Percentiles rank a stretch among this genome's conserved stretches.
Evolutionary conservation across 2,329 filamentous ascomycete genomes (phyloP).

Genomic region (Meredithiella fracta): DNA sequence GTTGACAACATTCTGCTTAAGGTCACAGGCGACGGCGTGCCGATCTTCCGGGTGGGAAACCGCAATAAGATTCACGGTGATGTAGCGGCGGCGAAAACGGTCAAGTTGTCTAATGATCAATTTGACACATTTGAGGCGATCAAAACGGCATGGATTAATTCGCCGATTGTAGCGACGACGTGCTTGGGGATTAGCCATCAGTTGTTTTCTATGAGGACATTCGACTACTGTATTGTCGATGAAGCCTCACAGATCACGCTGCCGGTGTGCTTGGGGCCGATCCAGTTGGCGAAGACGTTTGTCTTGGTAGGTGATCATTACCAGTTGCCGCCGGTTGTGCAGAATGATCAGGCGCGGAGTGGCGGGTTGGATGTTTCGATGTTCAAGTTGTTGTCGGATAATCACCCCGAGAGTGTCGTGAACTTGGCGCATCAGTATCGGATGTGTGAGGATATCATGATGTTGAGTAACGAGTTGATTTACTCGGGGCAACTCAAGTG

Average conservation of each 20-base stretch:
- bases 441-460: conserved; percentile 97
- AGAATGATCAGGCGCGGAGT: conserved; percentile 71
- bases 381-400: conserved; percentile 84
- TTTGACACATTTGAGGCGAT: conserved; percentile 71
- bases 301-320: conserved; percentile 94
- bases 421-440: conserved; percentile 92
- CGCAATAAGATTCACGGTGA: conserved; percentile 75
- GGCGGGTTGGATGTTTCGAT: conserved; percentile 84
- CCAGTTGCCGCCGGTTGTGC: conserved; percentile 83
- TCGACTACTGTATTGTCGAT: conserved; percentile 97
- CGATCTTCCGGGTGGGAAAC: conserved; percentile 71
- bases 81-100: conserved; percentile 41
- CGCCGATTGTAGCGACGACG: conserved; percentile 82
- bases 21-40: conserved; percentile 60
- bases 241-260: conserved; percentile 96
- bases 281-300: conserved; percentile 82
- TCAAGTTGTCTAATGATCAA: conserved; percentile 55
- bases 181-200: conserved; percentile 83
- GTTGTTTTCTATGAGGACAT: conserved; percentile 73
- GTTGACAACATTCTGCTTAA: conserved; percentile 97
- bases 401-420: conserved; percentile 72
- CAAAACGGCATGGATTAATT: conserved; percentile 65
- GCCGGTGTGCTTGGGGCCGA: conserved; percentile 83
- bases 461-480: conserved; percentile 79
- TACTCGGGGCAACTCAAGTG: conserved; percentile 85